Percentiles rank a stretch among this genome's conserved stretches.
These are phyloP conservation scores for Orbilia javanica DNA, from an alignment of 2,329 filamentous ascomycete species.

Conservation along the genomic window DNA sequence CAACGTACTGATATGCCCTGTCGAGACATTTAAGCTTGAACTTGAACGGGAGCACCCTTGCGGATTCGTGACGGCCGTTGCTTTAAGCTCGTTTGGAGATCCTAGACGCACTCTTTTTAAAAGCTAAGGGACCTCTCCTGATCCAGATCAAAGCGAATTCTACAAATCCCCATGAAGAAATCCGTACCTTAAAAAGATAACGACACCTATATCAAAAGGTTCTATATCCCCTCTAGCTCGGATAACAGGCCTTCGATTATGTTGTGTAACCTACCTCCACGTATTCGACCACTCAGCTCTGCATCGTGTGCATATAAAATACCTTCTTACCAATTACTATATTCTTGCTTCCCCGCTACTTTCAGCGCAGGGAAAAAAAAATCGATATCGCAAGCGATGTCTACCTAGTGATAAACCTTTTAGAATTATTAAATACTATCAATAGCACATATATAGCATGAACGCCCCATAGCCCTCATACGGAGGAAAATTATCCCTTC, in stretches of 20 bases:
- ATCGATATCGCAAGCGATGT: too few relatives aligned
- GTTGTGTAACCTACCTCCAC: slow-evolving; percentile 13
- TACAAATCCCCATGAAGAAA: neutral
- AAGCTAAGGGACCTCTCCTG: neutral
- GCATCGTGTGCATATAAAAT: slow-evolving; percentile 4
- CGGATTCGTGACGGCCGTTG: slow-evolving; percentile 5
- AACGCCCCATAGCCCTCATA: neutral
- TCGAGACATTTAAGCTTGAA: slow-evolving; percentile 9
- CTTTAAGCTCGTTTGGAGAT: neutral
- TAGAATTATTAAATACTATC: too few relatives aligned
- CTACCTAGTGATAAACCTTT: too few relatives aligned
- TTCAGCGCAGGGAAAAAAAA: neutral
- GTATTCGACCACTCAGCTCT: neutral
- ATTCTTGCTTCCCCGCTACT: neutral
- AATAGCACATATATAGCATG: neutral
- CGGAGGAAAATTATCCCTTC: neutral
- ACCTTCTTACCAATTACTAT: neutral
- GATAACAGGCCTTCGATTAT: neutral
- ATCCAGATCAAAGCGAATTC: slow-evolving; percentile 6
- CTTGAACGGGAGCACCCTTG: slow-evolving; percentile 4
- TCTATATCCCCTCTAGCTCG: slow-evolving; percentile 24
- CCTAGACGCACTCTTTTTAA: neutral
- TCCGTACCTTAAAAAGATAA: neutral
- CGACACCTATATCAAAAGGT: slow-evolving; percentile 1
- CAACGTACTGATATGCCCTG: slow-evolving; percentile 2